These are phyloP conservation scores for Stramenopiles sp. DNA, from an alignment of 352 stramenopile genomes.

Conservation along the genomic window DNA sequence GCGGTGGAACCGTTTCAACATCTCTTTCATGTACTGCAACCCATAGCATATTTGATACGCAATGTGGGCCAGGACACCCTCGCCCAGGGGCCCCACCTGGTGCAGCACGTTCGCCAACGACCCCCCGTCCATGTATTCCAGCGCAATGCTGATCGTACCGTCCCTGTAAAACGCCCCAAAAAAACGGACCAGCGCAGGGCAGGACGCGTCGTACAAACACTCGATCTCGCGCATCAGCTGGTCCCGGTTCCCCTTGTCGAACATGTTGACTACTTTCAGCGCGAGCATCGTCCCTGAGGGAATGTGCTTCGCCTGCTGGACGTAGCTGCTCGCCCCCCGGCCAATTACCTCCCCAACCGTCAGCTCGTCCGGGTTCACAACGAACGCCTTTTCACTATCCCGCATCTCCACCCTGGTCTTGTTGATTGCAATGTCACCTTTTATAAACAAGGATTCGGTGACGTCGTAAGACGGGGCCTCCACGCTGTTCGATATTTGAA, in stretches of 20 bases:
- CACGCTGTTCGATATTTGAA: too few relatives aligned
- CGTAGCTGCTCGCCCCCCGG: constrained; percentile 49
- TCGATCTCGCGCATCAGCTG: constrained; percentile 60
- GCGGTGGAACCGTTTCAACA: constrained; percentile 65
- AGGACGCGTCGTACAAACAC: constrained; percentile 45
- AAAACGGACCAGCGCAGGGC: constrained; percentile 61
- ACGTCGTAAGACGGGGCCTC: too few relatives aligned
- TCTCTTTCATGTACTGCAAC: constrained; percentile 60
- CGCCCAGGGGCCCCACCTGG: constrained; percentile 51
- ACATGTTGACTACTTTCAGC: constrained; percentile 66
- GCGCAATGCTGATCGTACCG: constrained; percentile 69
- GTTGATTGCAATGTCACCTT: too few relatives aligned
- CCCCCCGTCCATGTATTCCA: constrained; percentile 85
- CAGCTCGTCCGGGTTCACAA: too few relatives aligned
- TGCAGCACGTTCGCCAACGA: constrained; percentile 75
- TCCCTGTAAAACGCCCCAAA: constrained; percentile 82
- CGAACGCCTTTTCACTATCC: too few relatives aligned
- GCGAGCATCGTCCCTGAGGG: constrained; percentile 60
- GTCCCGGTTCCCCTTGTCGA: constrained; percentile 59
- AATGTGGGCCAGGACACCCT: constrained; percentile 65
- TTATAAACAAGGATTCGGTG: too few relatives aligned
- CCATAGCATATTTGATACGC: constrained; percentile 57
- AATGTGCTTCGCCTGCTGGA: constrained; percentile 64
- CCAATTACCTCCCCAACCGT: constrained; percentile 18
- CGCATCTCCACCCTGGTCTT: too few relatives aligned